These are phyloP conservation scores for Penicillium sp. DNA, from an alignment of 2,329 filamentous ascomycete species.

Conservation along the genomic window DNA sequence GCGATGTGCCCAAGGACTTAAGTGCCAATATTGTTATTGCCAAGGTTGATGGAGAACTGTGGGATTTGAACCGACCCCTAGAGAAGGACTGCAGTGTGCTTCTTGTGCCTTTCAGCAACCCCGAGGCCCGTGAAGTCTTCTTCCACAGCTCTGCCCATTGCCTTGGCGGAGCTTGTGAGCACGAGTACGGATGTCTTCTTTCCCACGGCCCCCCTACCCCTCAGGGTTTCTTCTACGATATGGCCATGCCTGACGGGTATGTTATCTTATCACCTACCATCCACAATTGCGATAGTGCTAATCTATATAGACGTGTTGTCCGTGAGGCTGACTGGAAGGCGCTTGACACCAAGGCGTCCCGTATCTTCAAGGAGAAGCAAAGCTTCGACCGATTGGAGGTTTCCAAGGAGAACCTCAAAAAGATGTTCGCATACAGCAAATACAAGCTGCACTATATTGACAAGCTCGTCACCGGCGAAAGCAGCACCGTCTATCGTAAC, in stretches of 20 bases:
- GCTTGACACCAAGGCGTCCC: slow-evolving; percentile 73
- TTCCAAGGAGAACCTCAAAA: slow-evolving; percentile 84
- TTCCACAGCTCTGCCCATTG: slow-evolving; percentile 91
- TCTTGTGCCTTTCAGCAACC: slow-evolving; percentile 75
- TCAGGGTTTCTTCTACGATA: slow-evolving; percentile 96
- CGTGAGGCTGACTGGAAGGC: slow-evolving; percentile 77
- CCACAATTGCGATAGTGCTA: slow-evolving; percentile 12
- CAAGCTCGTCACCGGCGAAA: slow-evolving; percentile 87
- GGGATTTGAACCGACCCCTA: slow-evolving; percentile 88
- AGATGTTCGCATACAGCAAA: slow-evolving; percentile 97
- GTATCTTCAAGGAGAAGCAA: slow-evolving; percentile 95
- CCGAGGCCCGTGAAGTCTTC: slow-evolving; percentile 85
- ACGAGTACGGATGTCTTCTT: slow-evolving; percentile 83
- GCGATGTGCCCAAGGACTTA: slow-evolving; percentile 79
- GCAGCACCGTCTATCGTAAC: slow-evolving; percentile 90
- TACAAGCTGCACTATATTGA: slow-evolving; percentile 99
- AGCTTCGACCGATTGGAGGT: slow-evolving; percentile 85
- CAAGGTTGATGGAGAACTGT: slow-evolving; percentile 78
- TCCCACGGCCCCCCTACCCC: slow-evolving; percentile 92
- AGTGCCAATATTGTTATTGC: slow-evolving; percentile 82
- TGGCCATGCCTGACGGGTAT: slow-evolving; percentile 71
- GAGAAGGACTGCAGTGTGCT: slow-evolving; percentile 84
- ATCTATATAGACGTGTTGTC: slow-evolving; percentile 54
- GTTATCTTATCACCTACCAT: slow-evolving; percentile 21
- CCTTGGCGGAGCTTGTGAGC: slow-evolving; percentile 90